These are phyloP conservation scores for Penicillium coprophilum DNA, from an alignment of 495 filamentous ascomycete species.

Conservation along the genomic window DNA sequence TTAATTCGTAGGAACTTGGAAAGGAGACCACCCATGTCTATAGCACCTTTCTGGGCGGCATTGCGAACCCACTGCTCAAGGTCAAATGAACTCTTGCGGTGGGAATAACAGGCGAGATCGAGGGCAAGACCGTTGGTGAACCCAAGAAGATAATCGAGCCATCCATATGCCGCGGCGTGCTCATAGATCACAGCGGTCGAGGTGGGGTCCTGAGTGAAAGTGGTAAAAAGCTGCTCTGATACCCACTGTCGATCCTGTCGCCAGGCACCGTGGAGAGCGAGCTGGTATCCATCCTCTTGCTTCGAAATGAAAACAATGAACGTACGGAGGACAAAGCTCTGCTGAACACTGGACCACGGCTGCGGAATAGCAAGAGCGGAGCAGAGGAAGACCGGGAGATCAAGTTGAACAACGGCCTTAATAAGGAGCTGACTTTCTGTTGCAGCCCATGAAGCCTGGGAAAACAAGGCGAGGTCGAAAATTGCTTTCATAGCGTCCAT, in stretches of 20 bases:
- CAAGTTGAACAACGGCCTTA: conserved; percentile 49
- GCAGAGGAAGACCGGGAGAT: conserved; percentile 69
- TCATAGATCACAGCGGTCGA: conserved; percentile 80
- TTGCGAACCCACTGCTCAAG: conserved; percentile 77
- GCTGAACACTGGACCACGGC: conserved; percentile 62
- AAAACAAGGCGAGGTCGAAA: conserved; percentile 72
- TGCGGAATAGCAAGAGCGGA: conserved; percentile 70
- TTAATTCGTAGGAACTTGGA: conserved; percentile 78
- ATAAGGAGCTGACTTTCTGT: conserved; percentile 63
- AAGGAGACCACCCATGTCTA: conserved; percentile 62
- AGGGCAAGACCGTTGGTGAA: conserved; percentile 78
- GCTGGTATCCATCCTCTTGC: conserved; percentile 67
- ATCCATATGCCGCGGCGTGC: conserved; percentile 70
- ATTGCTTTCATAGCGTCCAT: conserved; percentile 79
- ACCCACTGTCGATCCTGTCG: conserved; percentile 83
- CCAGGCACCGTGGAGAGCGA: conserved; percentile 88
- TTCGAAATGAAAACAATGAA: conserved; percentile 62
- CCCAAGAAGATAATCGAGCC: conserved; percentile 76
- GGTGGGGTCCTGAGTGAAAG: conserved; percentile 72
- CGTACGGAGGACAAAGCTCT: conserved; percentile 60
- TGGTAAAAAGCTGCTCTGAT: conserved; percentile 70
- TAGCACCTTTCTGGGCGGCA: conserved; percentile 54
- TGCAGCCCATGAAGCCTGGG: conserved; percentile 61
- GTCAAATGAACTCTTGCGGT: conserved; percentile 76
- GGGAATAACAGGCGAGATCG: conserved; percentile 86